Evolutionary conservation across 2,329 filamentous ascomycete species (phyloP).

Genomic region (Fusarium staphyleae): DNA sequence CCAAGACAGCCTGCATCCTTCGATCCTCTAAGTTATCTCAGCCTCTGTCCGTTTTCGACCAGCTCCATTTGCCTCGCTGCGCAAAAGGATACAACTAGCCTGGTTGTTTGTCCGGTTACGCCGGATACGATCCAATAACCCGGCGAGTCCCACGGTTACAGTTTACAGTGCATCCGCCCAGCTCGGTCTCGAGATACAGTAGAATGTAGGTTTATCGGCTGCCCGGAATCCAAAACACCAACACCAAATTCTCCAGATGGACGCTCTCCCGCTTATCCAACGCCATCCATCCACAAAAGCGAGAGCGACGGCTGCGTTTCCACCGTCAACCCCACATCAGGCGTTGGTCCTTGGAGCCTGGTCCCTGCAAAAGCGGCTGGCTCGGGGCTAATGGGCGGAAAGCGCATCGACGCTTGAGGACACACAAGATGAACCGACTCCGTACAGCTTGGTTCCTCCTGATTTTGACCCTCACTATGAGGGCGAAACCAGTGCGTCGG

Average conservation of each 20-base stretch:
- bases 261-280: slow-evolving; percentile 6
- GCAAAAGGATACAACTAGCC: not conserved
- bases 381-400: slow-evolving; percentile 19
- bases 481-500: slow-evolving; percentile 25
- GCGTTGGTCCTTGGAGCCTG: slow-evolving; percentile 20
- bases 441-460: slow-evolving; percentile 20
- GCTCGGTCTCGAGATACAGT: not conserved
- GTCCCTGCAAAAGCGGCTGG: slow-evolving; percentile 26
- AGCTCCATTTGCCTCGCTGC: not conserved
- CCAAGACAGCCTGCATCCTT: slow-evolving; percentile 27
- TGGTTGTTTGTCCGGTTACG: not conserved
- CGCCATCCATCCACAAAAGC: not conserved
- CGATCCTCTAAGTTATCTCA: slow-evolving; percentile 1
- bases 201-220: slow-evolving; percentile 3
- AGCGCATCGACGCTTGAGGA: slow-evolving; percentile 20
- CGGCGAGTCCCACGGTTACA: not conserved
- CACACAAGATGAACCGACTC: slow-evolving; percentile 22
- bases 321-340: slow-evolving; percentile 10
- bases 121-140: slow-evolving; percentile 2
- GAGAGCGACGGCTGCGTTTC: not conserved
- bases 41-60: not conserved
- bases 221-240: slow-evolving; percentile 5
- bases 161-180: not conserved
- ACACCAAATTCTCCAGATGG: slow-evolving; percentile 2
- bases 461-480: slow-evolving; percentile 15